A percentile compares a stretch with the other conserved stretches of the same genome.
Evolutionary conservation across 2,329 filamentous ascomycete genomes (phyloP).

Genomic region (Colletotrichum cuscutae): DNA sequence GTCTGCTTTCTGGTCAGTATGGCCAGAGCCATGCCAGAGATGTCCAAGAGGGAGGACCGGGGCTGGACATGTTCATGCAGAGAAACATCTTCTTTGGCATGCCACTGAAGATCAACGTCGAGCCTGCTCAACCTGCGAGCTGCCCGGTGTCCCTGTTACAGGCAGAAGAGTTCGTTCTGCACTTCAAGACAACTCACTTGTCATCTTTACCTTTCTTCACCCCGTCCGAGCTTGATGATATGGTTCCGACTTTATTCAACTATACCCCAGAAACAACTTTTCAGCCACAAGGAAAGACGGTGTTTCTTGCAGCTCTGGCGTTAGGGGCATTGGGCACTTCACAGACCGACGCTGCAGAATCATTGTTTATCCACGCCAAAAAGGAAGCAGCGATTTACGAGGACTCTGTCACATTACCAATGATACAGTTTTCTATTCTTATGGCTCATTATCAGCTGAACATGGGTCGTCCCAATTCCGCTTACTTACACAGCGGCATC

Average conservation of each 20-base stretch:
- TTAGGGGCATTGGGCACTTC: conserved; percentile 40
- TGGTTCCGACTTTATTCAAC: conserved; percentile 37
- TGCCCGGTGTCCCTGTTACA: conserved; percentile 32
- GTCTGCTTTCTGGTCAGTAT: conserved; percentile 38
- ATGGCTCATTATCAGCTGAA: conserved; percentile 41
- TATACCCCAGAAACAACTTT: conserved; percentile 17
- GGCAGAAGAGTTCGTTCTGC: conserved; percentile 35
- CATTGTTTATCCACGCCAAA: conserved; percentile 40
- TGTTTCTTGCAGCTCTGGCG: conserved; percentile 39
- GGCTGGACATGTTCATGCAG: conserved; percentile 44
- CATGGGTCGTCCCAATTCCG: conserved; percentile 43
- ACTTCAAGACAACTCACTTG: conserved; percentile 36
- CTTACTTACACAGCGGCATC: conserved; percentile 42
- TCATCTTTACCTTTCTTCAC: conserved; percentile 37
- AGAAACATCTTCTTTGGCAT: conserved; percentile 45
- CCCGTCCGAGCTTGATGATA: conserved; percentile 36
- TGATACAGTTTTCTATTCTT: conserved; percentile 43
- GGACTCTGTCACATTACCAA: conserved; percentile 44
- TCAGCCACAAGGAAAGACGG: conserved; percentile 38
- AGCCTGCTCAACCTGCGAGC: conserved; percentile 13
- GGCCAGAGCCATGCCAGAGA: conserved; percentile 31
- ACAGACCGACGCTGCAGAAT: conserved; percentile 40
- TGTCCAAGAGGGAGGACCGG: conserved; percentile 39
- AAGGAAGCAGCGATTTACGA: conserved; percentile 40
- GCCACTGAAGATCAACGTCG: conserved; percentile 36